phyloP scores from a whole-genome alignment of 106 monocot species.

The Acanthochlamys bracteata region DNA sequence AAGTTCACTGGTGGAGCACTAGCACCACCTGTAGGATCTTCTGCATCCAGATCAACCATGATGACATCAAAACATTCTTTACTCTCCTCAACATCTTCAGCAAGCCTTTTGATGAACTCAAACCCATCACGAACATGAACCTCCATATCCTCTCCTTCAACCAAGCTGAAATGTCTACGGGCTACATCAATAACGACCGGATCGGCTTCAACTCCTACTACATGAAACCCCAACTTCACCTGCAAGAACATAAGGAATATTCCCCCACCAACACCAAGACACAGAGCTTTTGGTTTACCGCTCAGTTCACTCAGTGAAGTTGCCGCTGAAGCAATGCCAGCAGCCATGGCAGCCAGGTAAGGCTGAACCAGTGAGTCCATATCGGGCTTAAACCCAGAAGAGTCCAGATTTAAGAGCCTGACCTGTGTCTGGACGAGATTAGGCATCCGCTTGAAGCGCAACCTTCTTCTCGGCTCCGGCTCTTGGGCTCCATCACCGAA shows the following conservation, averaged over 20 bases:
- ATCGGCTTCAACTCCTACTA: slow-evolving; percentile 76
- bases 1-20: slow-evolving; percentile 65
- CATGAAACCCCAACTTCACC: slow-evolving; percentile 42
- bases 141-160: slow-evolving; percentile 40
- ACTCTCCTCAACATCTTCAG: not conserved
- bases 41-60: slow-evolving; percentile 85
- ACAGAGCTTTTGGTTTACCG: slow-evolving; percentile 39
- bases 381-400: slow-evolving; percentile 9
- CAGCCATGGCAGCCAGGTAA: slow-evolving; percentile 69
- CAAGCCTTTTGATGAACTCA: slow-evolving; percentile 24
- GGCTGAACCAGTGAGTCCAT: slow-evolving; percentile 55
- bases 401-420: slow-evolving; percentile 11
- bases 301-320: slow-evolving; percentile 14
- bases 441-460: slow-evolving; percentile 83
- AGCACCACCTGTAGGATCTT: slow-evolving; percentile 26
- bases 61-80: slow-evolving; percentile 36
- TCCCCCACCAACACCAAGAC: slow-evolving; percentile 83
- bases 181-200: slow-evolving; percentile 47
- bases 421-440: slow-evolving; percentile 80
- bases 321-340: slow-evolving; percentile 35
- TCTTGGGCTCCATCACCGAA: slow-evolving; percentile 11
- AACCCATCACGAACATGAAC: slow-evolving; percentile 62
- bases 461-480: slow-evolving; percentile 37
- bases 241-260: slow-evolving; percentile 47
- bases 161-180: slow-evolving; percentile 60